A percentile compares a stretch with the other conserved stretches of the same genome.
These are phyloP conservation scores for Globisporangium splendens DNA, from an alignment of 352 stramenopile species.

Conservation along the genomic window DNA sequence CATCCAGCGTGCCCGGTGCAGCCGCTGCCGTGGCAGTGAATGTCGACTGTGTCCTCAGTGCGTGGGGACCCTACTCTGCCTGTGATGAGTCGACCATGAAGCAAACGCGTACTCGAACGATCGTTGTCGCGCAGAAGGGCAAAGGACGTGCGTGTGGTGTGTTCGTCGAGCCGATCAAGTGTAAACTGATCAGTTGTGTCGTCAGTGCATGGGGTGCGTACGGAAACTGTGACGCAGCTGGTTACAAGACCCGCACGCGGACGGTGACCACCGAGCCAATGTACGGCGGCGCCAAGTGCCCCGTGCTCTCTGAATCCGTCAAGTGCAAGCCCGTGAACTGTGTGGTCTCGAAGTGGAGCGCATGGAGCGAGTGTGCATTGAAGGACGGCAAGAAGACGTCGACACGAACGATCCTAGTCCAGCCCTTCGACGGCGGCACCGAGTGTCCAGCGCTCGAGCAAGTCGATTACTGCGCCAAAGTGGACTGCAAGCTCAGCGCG, in stretches of 20 bases:
- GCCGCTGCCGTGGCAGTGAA: conserved; percentile 18
- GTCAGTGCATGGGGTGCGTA: conserved; percentile 51
- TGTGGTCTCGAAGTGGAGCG: conserved; percentile 46
- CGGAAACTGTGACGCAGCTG: conserved; percentile 28
- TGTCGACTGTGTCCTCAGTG: conserved; percentile 49
- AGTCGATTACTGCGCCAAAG: conserved; percentile 29
- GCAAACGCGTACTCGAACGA: conserved; percentile 26
- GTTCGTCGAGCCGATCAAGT: conserved; percentile 33
- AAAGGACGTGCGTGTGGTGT: conserved; percentile 24
- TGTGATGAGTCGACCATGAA: conserved; percentile 43
- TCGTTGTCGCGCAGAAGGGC: conserved; percentile 20
- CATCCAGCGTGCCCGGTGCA: neutral
- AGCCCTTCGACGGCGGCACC: conserved; percentile 29
- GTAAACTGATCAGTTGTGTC: conserved; percentile 39
- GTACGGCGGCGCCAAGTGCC: conserved; percentile 37
- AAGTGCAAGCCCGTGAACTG: conserved; percentile 55
- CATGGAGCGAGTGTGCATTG: conserved; percentile 29
- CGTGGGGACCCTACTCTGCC: conserved; percentile 30
- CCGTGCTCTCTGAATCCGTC: conserved; percentile 39
- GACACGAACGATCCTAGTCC: conserved; percentile 30
- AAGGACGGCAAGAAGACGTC: conserved; percentile 31
- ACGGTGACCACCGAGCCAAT: conserved; percentile 20
- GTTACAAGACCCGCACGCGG: conserved; percentile 38
- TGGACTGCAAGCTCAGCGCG: conserved; percentile 43
- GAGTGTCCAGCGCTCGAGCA: conserved; percentile 44